Conservation (phyloP, 352 stramenopile species). For the Pythium phragmitis region DNA sequence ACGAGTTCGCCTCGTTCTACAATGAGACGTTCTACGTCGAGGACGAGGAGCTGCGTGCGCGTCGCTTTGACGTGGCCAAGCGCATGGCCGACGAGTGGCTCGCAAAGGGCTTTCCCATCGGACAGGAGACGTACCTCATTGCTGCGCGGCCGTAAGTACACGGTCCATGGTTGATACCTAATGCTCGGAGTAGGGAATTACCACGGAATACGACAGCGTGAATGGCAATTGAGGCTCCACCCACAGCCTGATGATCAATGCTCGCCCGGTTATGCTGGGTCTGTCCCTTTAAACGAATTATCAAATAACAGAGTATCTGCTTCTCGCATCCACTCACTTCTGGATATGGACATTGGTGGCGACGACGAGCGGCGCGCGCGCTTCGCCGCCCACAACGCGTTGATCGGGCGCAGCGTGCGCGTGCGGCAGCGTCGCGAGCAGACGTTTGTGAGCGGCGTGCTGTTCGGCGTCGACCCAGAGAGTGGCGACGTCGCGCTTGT, state of each 20-base stretch:
- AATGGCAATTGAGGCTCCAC: too few species aligned
- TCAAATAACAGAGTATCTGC: too few species aligned
- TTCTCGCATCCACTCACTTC: too few species aligned
- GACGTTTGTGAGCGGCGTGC: constrained; percentile 37
- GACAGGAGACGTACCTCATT: constrained; percentile 38
- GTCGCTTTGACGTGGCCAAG: constrained; percentile 19
- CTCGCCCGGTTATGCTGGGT: too few species aligned
- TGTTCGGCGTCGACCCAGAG: constrained; percentile 61
- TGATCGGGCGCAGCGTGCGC: constrained; percentile 39
- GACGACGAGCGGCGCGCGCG: background rate
- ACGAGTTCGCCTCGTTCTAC: constrained; percentile 42
- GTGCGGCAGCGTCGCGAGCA: constrained; percentile 36
- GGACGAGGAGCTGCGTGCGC: constrained; percentile 22
- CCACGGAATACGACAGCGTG: too few species aligned
- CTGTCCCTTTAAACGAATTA: too few species aligned
- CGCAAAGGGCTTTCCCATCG: constrained; percentile 45
- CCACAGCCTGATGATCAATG: too few species aligned
- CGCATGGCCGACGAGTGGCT: constrained; percentile 52
- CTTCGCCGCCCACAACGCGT: constrained; percentile 29
- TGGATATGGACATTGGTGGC: background rate
- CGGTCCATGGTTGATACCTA: too few species aligned
- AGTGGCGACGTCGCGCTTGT: constrained; percentile 52
- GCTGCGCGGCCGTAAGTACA: constrained; percentile 22
- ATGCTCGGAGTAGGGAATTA: too few species aligned
- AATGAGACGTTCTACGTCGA: constrained; percentile 20